Evolutionary conservation across 2,329 filamentous ascomycete species (phyloP).

Genomic region (Acrodontium crateriforme): DNA sequence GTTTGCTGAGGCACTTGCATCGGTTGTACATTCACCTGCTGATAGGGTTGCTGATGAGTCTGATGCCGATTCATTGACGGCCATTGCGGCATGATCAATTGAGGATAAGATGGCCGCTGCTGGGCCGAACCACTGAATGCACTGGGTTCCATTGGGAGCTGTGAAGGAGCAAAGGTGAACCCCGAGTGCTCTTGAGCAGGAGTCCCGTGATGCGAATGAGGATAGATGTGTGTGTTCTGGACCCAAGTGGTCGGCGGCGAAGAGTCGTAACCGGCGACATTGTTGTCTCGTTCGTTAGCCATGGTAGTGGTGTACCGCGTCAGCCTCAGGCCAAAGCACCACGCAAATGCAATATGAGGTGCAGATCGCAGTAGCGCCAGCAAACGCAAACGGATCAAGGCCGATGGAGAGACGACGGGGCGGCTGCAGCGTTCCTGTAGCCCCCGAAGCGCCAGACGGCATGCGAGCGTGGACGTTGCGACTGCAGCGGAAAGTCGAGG

Average conservation of each 20-base stretch:
- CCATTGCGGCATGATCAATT: constrained; percentile 65
- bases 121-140: constrained; percentile 36
- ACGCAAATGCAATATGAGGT: too few relatives aligned
- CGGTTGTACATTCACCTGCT: constrained; percentile 40
- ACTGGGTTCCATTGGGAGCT: constrained; percentile 43
- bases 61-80: constrained; percentile 60
- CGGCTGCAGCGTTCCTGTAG: constrained; percentile 7
- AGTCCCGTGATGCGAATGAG: constrained; percentile 50
- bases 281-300: constrained; percentile 16
- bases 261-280: constrained; percentile 11
- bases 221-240: constrained; percentile 22
- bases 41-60: constrained; percentile 12
- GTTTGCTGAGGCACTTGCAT: constrained; percentile 38
- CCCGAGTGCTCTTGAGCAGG: constrained; percentile 55
- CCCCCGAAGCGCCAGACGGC: constrained; percentile 3
- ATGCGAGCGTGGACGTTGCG: constrained; percentile 4
- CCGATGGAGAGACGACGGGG: constrained; percentile 10
- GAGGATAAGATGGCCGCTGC: constrained; percentile 48
- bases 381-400: constrained; percentile 11
- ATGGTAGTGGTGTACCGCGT: constrained; percentile 10
- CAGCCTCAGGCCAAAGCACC: neutral
- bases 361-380: neutral
- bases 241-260: constrained; percentile 16
- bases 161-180: constrained; percentile 49
- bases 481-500: constrained; percentile 2